phyloP scores from a whole-genome alignment of 768 basidiomycete genomes.

The Russula brevipes region DNA sequence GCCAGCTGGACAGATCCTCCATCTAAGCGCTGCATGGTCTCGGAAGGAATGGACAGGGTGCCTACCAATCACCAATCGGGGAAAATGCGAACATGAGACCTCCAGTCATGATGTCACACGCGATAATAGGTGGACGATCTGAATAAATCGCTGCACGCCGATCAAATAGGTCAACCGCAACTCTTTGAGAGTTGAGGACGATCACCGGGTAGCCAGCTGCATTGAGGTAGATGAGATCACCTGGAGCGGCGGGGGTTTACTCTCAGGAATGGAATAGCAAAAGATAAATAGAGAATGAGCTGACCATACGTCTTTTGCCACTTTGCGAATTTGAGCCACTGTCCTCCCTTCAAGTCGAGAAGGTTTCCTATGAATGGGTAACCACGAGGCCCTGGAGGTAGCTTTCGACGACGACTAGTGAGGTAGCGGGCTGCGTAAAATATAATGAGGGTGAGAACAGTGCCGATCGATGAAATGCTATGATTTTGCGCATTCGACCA shows the following conservation, averaged over 20 bases:
- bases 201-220: background rate
- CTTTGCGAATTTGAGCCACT: background rate
- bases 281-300: background rate
- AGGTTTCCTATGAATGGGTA: slow-evolving; percentile 1
- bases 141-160: background rate
- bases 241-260: background rate
- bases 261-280: too few species aligned
- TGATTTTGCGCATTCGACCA: too few species aligned
- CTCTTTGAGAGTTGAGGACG: background rate
- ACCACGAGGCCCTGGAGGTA: slow-evolving; percentile 1
- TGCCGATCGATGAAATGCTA: background rate
- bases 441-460: background rate
- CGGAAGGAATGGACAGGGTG: too few species aligned
- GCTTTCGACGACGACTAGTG: background rate
- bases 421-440: background rate
- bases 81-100: background rate
- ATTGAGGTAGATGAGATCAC: background rate
- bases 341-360: background rate
- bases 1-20: background rate
- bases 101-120: background rate
- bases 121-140: background rate
- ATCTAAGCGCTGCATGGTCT: background rate
- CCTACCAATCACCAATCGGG: background rate
- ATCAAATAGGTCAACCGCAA: background rate
- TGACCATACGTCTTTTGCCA: background rate